Conservation (phyloP, 2,329 filamentous ascomycete species). For the Penicillium polonicum region DNA sequence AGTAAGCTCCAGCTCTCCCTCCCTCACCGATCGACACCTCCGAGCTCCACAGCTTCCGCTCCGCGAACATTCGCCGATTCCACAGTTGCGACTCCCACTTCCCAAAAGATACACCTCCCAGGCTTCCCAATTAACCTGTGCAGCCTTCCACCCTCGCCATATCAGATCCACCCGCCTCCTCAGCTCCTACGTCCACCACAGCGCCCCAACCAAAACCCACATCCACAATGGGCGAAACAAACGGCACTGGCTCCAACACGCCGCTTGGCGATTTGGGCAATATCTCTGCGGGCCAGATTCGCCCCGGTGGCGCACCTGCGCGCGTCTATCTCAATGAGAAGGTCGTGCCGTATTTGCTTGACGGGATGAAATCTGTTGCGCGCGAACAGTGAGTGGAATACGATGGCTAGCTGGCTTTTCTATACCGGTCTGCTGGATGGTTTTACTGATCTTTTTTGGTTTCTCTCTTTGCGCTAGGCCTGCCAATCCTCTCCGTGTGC, state of each 20-base stretch:
- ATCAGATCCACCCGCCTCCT: not conserved
- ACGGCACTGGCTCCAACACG: slow-evolving; percentile 25
- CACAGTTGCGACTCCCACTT: not conserved
- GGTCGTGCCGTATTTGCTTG: slow-evolving; percentile 65
- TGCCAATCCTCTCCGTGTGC: slow-evolving; percentile 63
- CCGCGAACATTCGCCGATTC: not conserved
- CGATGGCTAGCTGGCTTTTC: not conserved
- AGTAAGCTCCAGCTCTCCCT: not conserved
- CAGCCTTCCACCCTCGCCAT: not conserved
- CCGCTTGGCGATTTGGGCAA: slow-evolving; percentile 41
- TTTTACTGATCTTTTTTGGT: not conserved
- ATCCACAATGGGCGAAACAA: slow-evolving; percentile 24
- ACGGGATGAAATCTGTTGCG: slow-evolving; percentile 72
- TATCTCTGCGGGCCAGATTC: slow-evolving; percentile 54
- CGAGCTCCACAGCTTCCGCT: slow-evolving; percentile 10
- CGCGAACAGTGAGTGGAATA: slow-evolving; percentile 65
- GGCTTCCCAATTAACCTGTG: not conserved
- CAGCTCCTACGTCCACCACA: not conserved
- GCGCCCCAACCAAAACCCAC: not conserved
- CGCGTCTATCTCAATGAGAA: slow-evolving; percentile 71
- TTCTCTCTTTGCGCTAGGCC: slow-evolving; percentile 49
- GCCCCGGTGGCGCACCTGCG: slow-evolving; percentile 65
- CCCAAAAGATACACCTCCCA: not conserved
- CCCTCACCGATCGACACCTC: not conserved
- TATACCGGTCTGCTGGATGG: not conserved